Percentiles rank a stretch among this genome's conserved stretches.
Conservation (phyloP, 345 rosid species). For the Cardiospermum halicacabum region DNA sequence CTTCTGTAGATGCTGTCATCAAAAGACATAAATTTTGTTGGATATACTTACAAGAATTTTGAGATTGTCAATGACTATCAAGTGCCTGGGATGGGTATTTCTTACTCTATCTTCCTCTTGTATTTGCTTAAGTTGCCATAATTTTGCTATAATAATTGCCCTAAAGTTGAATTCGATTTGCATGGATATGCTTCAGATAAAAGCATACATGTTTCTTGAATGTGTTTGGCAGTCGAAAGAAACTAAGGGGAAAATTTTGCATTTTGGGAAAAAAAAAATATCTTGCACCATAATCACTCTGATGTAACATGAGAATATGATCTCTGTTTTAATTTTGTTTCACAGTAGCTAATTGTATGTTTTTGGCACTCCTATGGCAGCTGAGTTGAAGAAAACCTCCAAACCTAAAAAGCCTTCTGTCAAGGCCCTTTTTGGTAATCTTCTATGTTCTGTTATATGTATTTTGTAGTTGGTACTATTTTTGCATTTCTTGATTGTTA, state of each 20-base stretch:
- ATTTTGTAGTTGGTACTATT: background rate
- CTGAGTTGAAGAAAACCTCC: constrained; percentile 64
- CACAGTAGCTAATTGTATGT: background rate
- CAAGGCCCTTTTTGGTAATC: constrained; percentile 75
- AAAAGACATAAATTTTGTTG: constrained; percentile 74
- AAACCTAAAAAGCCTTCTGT: constrained; percentile 65
- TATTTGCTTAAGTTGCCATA: background rate
- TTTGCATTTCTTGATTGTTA: background rate
- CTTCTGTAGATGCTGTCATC: constrained; percentile 70
- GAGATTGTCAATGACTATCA: constrained; percentile 84
- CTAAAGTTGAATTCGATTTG: too few relatives aligned
- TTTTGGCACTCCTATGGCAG: constrained; percentile 25
- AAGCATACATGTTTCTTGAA: too few relatives aligned
- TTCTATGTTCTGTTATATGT: background rate
- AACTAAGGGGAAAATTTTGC: too few relatives aligned
- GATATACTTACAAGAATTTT: constrained; percentile 78
- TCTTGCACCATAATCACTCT: too few relatives aligned
- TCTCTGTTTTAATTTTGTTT: background rate
- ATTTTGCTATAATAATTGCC: background rate
- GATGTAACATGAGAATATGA: background rate
- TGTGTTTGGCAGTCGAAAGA: too few relatives aligned
- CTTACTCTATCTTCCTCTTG: constrained; percentile 2
- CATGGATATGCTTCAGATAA: too few relatives aligned
- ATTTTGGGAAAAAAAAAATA: too few relatives aligned
- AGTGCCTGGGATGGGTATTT: constrained; percentile 73